phyloP scores from a whole-genome alignment of 2,329 filamentous ascomycete species.

The Colletotrichum sojae region DNA sequence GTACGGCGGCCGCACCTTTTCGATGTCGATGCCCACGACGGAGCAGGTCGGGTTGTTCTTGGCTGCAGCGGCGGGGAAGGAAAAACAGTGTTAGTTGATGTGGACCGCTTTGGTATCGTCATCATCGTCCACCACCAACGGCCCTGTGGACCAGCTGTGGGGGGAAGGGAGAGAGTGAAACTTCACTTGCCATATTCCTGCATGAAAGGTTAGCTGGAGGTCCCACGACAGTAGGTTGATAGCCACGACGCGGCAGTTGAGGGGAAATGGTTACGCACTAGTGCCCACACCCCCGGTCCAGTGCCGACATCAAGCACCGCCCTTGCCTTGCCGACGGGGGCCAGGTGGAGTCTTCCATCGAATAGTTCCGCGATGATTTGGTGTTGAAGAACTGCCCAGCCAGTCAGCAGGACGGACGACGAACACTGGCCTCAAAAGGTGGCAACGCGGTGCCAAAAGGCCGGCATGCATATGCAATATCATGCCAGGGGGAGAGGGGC shows the following conservation, averaged over 20 bases:
- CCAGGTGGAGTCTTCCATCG: constrained; percentile 47
- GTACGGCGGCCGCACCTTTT: constrained; percentile 46
- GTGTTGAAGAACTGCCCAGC: constrained; percentile 46
- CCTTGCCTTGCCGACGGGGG: constrained; percentile 45
- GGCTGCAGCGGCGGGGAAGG: constrained; percentile 35
- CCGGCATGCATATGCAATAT: background rate
- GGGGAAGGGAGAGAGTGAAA: background rate
- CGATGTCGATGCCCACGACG: constrained; percentile 50
- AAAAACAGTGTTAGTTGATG: background rate
- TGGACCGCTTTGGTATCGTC: background rate
- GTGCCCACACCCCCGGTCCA: constrained; percentile 48
- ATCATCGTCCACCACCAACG: background rate
- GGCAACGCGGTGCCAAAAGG: background rate
- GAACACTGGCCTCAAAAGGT: background rate
- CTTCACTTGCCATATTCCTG: constrained; percentile 45
- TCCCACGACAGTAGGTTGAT: constrained; percentile 3
- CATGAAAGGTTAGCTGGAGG: constrained; percentile 25
- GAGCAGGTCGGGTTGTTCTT: constrained; percentile 45
- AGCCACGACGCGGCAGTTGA: background rate
- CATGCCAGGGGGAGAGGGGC: background rate
- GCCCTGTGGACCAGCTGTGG: background rate
- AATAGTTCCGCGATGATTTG: constrained; percentile 48
- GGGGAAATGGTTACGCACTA: constrained; percentile 43
- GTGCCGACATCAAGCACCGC: constrained; percentile 49
- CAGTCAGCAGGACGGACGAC: constrained; percentile 8